Evolutionary conservation across 495 filamentous ascomycete species (phyloP).

Genomic region (Endocarpon pusillum): DNA sequence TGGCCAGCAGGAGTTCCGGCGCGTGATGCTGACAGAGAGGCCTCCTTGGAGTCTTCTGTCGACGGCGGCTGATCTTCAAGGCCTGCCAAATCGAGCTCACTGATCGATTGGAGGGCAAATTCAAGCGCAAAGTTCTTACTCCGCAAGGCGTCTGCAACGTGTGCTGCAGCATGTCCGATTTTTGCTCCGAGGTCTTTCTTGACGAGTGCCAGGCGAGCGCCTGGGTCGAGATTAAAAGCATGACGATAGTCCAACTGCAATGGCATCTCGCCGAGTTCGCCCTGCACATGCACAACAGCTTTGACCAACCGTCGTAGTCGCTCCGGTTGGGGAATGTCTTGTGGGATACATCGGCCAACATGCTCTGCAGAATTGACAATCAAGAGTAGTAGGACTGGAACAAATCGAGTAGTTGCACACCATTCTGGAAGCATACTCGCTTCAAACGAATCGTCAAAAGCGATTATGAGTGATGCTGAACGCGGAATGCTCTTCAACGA

Average conservation of each 20-base stretch:
- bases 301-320: conserved; percentile 24
- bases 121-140: too few species aligned
- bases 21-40: too few species aligned
- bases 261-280: conserved; percentile 30
- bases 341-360: conserved; percentile 32
- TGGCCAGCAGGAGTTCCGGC: too few species aligned
- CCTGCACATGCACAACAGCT: conserved; percentile 21
- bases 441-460: conserved; percentile 32
- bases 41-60: too few species aligned
- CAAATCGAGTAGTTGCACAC: conserved; percentile 25
- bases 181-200: too few species aligned
- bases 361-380: conserved; percentile 39
- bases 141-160: conserved; percentile 17
- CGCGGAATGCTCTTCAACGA: conserved; percentile 22
- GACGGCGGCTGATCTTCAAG: too few species aligned
- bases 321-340: conserved; percentile 18
- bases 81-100: too few species aligned
- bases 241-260: conserved; percentile 22
- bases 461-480: conserved; percentile 32
- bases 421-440: conserved; percentile 23
- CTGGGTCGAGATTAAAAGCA: conserved; percentile 17
- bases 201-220: conserved; percentile 28
- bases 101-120: conserved; percentile 6
- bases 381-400: conserved; percentile 34
- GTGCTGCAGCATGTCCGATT: too few species aligned